Base-by-base conservation (phyloP, 805 yeast species). In the Pichia nakasei region DNA sequence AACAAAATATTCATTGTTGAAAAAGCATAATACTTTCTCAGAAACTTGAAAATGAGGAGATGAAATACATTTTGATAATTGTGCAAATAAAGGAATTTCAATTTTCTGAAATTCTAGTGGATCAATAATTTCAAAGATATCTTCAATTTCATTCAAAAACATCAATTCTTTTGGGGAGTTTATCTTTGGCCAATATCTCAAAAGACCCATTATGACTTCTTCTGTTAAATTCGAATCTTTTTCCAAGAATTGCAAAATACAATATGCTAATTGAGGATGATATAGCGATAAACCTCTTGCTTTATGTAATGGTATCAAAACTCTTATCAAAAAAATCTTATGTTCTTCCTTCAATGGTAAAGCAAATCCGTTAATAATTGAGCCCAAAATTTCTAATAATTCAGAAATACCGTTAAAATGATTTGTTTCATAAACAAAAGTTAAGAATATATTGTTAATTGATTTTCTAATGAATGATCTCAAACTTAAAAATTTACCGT, bases 21-120 rank as follows among this genome's bases (percentile, higher is more conserved):
- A 93, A 63, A 80, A 87, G 59, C 89, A 84, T 47, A 93, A 74
- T 2, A 93, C 96, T 54, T 94, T 87, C 65, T 93, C 98, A 46
- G 94, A 84, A 22, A 93, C 96, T 71, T 93, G 98, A 70, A 93
- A 94, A 67, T 93, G 97, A 22, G 96, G 86, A 2, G 95, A 85
- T 22, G 95, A 76, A 34, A 93, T 89, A 66, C 97, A 91, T 64
- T 85, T 87, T 41, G 96, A 84, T 51, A 93, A 73, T 66, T 93
- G 98, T 26, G 91, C 94, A 65, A 89, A 89, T 39, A 93, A 68
- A 4, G 97, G 97, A 3, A 88, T 84, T 64, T 89, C 94, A 51
- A 93, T 85, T 65, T 87, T 86, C 51, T 80, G 76, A 60, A 93
- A 93, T 65, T 93, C 97, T 46, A 75, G 69, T 13, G 97, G 95